A percentile compares a stretch with the other conserved stretches of the same genome.
phyloP scores from a whole-genome alignment of 305 asterid species.

The Fraxinus baroniana region DNA sequence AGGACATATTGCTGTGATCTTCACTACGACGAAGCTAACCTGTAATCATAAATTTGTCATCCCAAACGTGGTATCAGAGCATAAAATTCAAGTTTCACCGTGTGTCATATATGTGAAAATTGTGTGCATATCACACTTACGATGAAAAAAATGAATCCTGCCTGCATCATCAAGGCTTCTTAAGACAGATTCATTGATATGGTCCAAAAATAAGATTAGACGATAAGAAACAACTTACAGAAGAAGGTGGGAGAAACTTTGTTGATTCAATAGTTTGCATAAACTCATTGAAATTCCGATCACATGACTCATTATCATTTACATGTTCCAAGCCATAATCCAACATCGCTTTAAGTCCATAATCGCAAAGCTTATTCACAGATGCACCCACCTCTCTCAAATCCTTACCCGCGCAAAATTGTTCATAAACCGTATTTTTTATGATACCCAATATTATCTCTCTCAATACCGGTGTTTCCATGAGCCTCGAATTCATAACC shows the following conservation, averaged over 20 bases:
- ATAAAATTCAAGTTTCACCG: background rate
- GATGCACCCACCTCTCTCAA: slow-evolving; percentile 45
- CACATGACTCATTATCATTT: slow-evolving; percentile 53
- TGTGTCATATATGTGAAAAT: background rate
- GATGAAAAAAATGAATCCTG: background rate
- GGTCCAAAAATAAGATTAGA: background rate
- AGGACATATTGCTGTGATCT: slow-evolving; percentile 76
- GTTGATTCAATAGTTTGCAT: slow-evolving; percentile 48
- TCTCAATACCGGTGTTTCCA: slow-evolving; percentile 39
- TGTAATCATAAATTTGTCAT: slow-evolving; percentile 21
- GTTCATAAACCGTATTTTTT: slow-evolving; percentile 53
- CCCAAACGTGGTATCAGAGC: background rate
- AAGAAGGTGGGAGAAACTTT: slow-evolving; percentile 32
- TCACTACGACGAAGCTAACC: slow-evolving; percentile 85
- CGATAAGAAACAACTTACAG: slow-evolving; percentile 33
- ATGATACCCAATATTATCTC: slow-evolving; percentile 35
- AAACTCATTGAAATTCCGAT: slow-evolving; percentile 44
- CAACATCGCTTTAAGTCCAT: slow-evolving; percentile 66
- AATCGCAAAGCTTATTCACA: slow-evolving; percentile 36
- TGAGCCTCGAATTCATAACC: slow-evolving; percentile 53
- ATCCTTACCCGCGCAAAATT: slow-evolving; percentile 75
- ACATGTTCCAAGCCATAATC: slow-evolving; percentile 88
- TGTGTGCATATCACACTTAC: background rate
- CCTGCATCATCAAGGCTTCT: background rate
- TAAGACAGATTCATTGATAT: background rate